These are phyloP conservation scores for Silybum marianum DNA, from an alignment of 129 eudicot species.

Conservation along the genomic window DNA sequence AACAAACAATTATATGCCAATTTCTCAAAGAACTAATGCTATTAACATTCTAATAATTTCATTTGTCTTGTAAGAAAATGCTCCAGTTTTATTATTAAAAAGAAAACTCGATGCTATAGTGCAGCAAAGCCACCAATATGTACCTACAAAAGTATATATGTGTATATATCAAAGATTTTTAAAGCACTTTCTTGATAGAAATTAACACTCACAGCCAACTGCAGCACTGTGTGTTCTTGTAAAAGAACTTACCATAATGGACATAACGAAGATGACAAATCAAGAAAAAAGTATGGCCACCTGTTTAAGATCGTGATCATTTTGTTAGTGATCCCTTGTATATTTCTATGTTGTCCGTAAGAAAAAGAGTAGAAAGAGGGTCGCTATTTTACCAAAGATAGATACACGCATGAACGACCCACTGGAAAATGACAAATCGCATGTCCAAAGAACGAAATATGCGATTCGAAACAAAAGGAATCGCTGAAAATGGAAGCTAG, in stretches of 20 bases:
- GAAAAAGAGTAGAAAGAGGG: not conserved
- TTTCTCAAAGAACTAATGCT: too few relatives aligned
- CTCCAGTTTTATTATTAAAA: too few relatives aligned
- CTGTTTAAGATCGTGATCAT: slow-evolving; percentile 40
- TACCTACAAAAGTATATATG: too few relatives aligned
- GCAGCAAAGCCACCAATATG: too few relatives aligned
- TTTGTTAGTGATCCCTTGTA: not conserved
- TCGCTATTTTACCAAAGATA: slow-evolving; percentile 49
- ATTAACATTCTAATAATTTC: too few relatives aligned
- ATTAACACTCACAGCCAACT: too few relatives aligned
- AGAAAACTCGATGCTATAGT: too few relatives aligned
- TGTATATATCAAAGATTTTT: too few relatives aligned
- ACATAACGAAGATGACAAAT: slow-evolving; percentile 62
- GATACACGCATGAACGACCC: slow-evolving; percentile 76
- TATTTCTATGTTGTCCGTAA: not conserved
- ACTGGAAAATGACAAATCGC: slow-evolving; percentile 74
- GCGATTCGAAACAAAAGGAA: slow-evolving; percentile 94
- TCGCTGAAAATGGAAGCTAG: slow-evolving; percentile 49
- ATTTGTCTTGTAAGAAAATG: too few relatives aligned
- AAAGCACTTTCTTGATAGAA: too few relatives aligned
- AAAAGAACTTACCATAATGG: slow-evolving; percentile 72
- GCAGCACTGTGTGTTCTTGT: slow-evolving; percentile 12
- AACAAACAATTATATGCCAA: too few relatives aligned
- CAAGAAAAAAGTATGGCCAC: slow-evolving; percentile 99
- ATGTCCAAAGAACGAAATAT: slow-evolving; percentile 79